These are phyloP conservation scores for Gillenia trifoliata DNA, from an alignment of 306 rosid species.

Conservation along the genomic window DNA sequence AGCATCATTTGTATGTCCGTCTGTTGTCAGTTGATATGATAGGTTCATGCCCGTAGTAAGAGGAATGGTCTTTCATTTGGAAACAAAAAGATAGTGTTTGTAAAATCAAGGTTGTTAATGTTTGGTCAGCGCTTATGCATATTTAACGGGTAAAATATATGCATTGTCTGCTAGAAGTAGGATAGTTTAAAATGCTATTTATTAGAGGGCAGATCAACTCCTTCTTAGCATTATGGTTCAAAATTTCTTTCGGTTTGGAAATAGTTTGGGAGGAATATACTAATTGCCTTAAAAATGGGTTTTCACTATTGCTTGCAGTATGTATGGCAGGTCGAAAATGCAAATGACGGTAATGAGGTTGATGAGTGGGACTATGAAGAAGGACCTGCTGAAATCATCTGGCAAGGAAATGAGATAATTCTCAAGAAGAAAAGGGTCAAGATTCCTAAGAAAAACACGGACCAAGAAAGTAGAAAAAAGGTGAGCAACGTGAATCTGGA, in stretches of 20 bases:
- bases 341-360: constrained; percentile 18
- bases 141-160: not conserved
- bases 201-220: not conserved
- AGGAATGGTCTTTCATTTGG: not conserved
- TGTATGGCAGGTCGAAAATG: constrained; percentile 34
- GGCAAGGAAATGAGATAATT: constrained; percentile 84
- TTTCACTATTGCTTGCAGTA: not conserved
- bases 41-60: not conserved
- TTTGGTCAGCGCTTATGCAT: not conserved
- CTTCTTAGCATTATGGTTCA: not conserved
- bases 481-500: constrained; percentile 15
- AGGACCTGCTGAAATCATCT: constrained; percentile 75
- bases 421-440: constrained; percentile 62
- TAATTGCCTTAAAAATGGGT: not conserved
- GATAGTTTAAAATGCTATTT: not conserved
- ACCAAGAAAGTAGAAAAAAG: constrained; percentile 22
- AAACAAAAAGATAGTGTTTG: not conserved
- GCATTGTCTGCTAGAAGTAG: not conserved
- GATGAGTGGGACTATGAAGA: constrained; percentile 60
- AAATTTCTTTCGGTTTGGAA: not conserved
- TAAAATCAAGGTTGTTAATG: not conserved
- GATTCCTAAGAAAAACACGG: constrained; percentile 38
- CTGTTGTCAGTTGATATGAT: not conserved
- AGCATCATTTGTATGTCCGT: not conserved
- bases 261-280: not conserved